phyloP scores from a whole-genome alignment of 257 asterid genomes.

The Gentiana macrophylla region DNA sequence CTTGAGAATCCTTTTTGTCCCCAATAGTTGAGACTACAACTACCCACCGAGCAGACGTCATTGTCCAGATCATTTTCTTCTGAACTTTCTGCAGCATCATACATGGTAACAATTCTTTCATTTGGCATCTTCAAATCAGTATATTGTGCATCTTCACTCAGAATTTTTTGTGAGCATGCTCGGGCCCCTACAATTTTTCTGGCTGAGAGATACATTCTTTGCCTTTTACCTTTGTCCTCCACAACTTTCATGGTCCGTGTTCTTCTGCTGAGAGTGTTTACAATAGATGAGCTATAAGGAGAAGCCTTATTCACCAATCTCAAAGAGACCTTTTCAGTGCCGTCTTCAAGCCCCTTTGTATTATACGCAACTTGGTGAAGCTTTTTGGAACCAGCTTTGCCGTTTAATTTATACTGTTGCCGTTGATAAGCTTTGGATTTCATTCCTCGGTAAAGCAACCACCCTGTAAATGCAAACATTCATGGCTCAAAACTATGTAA shows the following conservation, averaged over 20 bases:
- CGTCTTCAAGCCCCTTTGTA: constrained; percentile 7
- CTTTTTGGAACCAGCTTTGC: constrained; percentile 7
- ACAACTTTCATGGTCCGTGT: constrained; percentile 8
- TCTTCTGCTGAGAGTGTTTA: constrained; percentile 14
- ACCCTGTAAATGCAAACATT: constrained; percentile 9
- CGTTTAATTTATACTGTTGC: constrained; percentile 6
- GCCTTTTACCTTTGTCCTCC: constrained; percentile 11
- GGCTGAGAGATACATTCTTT: constrained; percentile 9
- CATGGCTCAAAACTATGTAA: not conserved
- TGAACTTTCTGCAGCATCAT: constrained; percentile 7
- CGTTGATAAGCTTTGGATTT: constrained; percentile 11
- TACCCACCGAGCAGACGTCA: constrained; percentile 29
- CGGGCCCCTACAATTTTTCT: constrained; percentile 12
- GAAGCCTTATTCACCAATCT: constrained; percentile 18
- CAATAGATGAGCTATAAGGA: constrained; percentile 11
- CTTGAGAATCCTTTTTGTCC: constrained; percentile 10
- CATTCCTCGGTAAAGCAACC: constrained; percentile 2
- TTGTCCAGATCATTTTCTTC: constrained; percentile 19
- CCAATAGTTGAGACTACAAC: constrained; percentile 21
- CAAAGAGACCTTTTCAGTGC: constrained; percentile 8
- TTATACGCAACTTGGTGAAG: constrained; percentile 5
- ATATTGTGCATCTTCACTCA: constrained; percentile 14
- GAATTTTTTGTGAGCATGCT: constrained; percentile 9
- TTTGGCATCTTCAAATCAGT: constrained; percentile 13
- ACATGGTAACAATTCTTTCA: not conserved